Base-by-base conservation (phyloP, 345 rosid genomes). In the Aurinia saxatilis region DNA sequence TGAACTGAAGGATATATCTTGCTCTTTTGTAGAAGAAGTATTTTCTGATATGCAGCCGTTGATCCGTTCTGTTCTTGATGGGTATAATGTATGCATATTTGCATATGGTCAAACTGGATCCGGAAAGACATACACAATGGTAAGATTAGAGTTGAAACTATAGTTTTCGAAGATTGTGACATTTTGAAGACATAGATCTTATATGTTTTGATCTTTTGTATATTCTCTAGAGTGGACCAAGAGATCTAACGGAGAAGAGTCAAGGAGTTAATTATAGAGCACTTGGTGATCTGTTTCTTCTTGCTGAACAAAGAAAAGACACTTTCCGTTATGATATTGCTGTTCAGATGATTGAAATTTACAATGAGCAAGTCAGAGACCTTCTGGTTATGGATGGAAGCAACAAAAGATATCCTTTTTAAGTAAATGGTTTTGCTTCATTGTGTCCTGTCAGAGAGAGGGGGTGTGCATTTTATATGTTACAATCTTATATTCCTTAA, bases 61-160 rank as follows among this genome's bases (percentile, higher is more conserved):
- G 60, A 72, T 93, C 71, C 96, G 99, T 41, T 89, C 99, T 12
- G 99, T 84, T 75, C 88, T 93, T 50, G 99, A 93, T 63, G 99
- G 99, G 23, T 93, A 78, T 75, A 93, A 90, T 73, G 97, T 93
- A 27, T 93, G 99, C 79, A 93, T 93, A 76, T 93, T 93, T 87
- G 99, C 99, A 56, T 90, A 93, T 66, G 97, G 99, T 12, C 99
- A 93, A 75, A 93, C 97, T 4, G 97, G 97, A 66, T 92, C 98
- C 6, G 98, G 98, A 51, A 92, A 92, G 77, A 92, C 98, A 35
- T 85, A 25, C 65, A 92, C 98, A 9, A 92, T 92, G 98, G 98
- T 92, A 83, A 67, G 77, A 69, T 27, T 16, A 34, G 11, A 49
- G 33, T 59, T 67, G 33, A n/a, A 57, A 59, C 14, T 23, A 36